Evolutionary conservation across 371 early-diverging fungal species (phyloP), one percentile per base, ranked within the genome.

Genomic region (Mucor lusitanicus): DNA sequence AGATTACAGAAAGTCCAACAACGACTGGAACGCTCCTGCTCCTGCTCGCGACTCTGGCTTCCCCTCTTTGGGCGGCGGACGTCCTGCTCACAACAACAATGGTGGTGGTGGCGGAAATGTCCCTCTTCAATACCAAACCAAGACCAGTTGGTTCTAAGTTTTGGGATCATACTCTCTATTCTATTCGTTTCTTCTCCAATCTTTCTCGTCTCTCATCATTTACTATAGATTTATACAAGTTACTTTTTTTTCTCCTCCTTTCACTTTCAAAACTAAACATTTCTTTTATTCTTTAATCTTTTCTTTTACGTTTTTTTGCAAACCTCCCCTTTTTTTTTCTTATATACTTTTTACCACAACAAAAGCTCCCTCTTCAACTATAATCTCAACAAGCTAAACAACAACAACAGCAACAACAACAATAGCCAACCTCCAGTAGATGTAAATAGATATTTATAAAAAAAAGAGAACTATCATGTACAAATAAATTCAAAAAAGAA

Each of bases 71-170:
- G 72, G 72, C 39, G 72, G 72, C 32, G 64, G 64, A 30, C 67
- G 66, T 54, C 53, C 53, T 30, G 11, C 37, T 17, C 58, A 35
- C 28, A 59, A 57, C 33, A 64, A 58, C 30, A 59, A 30, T 61
- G 67, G 61, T 67, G 56, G 62, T 46, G 58, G 65, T 68, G 62
- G 67, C 63, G 61, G 65, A 19, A 71, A 63, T 35, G 79, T 73
- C 30, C 80, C 81, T 67, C 70, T 79, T 35, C 78, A 81, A 65
- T 81, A 83, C 65, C 84, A 84, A 69, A 84, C 76, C 67, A 84
- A 84, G 84, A 87, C 86, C 69, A 91, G 89, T 81, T 91, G 91
- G 91, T 91, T 91, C 79, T 91, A 85, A 85, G 17, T 25, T 56
- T 53, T 53, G 23, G 53, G 13, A 25, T n/a, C 53, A 1, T 27